Evolutionary conservation across 1,284 basidiomycete genomes (phyloP).

Genomic region (Pseudozyma tsukubaensis): DNA sequence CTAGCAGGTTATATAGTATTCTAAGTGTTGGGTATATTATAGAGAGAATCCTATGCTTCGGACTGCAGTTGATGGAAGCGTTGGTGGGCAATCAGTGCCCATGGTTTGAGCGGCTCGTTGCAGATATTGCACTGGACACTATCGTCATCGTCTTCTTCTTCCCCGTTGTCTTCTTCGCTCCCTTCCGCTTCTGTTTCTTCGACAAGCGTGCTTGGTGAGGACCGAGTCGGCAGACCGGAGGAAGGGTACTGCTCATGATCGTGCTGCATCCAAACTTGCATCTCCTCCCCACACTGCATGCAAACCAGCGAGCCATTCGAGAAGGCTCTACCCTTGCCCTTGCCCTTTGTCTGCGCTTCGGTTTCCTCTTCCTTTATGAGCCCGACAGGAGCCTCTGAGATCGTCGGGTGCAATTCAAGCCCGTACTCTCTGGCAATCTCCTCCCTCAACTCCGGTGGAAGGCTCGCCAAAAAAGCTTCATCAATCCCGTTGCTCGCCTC

Average conservation of each 20-base stretch:
- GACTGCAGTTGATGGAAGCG: slow-evolving; percentile 30
- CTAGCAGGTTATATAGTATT: neutral
- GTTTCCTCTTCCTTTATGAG: too few species aligned
- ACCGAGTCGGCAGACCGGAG: slow-evolving; percentile 28
- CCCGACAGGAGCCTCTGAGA: too few species aligned
- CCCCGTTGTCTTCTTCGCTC: neutral
- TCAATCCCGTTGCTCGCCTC: too few species aligned
- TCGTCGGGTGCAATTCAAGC: slow-evolving; percentile 9
- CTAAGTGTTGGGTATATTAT: neutral
- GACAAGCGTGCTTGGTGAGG: too few species aligned
- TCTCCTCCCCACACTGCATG: slow-evolving; percentile 29
- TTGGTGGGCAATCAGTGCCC: slow-evolving; percentile 23
- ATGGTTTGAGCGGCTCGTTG: slow-evolving; percentile 17
- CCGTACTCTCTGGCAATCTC: slow-evolving; percentile 57
- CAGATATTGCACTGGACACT: slow-evolving; percentile 19
- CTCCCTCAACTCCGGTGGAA: slow-evolving; percentile 46
- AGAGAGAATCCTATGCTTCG: neutral
- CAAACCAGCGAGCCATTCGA: slow-evolving; percentile 13
- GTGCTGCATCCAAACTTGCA: slow-evolving; percentile 60
- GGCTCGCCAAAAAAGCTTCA: slow-evolving; percentile 29
- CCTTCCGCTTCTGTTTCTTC: too few species aligned
- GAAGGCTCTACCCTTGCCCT: slow-evolving; percentile 9
- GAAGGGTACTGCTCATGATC: slow-evolving; percentile 55
- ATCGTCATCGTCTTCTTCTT: slow-evolving; percentile 5
- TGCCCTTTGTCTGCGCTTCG: neutral